phyloP scores from a whole-genome alignment of 2,329 filamentous ascomycete genomes.

The Coniosporium tulheliwenetii region DNA sequence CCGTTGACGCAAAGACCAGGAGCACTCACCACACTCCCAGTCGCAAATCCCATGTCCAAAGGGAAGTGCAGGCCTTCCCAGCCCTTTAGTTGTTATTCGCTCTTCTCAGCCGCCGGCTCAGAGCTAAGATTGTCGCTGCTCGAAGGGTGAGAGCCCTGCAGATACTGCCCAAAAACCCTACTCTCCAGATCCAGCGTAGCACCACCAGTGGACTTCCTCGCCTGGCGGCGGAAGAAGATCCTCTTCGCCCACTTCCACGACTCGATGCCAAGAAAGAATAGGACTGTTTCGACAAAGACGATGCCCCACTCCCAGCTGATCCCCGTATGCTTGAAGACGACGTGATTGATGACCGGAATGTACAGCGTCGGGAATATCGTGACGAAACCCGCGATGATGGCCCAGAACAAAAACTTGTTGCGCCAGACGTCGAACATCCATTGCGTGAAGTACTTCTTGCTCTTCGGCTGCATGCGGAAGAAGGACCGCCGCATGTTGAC shows the following conservation, averaged over 20 bases:
- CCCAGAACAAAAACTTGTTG: conserved; percentile 47
- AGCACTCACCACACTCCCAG: too few species aligned
- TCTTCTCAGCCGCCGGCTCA: too few species aligned
- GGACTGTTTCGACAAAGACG: conserved; percentile 41
- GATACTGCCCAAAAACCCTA: conserved; percentile 4
- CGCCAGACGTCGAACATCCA: conserved; percentile 51
- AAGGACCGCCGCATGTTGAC: conserved; percentile 56
- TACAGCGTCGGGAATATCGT: conserved; percentile 37
- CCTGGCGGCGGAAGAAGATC: conserved; percentile 27
- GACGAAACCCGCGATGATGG: conserved; percentile 26
- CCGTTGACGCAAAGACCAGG: too few species aligned
- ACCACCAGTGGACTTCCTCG: conserved; percentile 2
- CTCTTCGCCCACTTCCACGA: conserved; percentile 54
- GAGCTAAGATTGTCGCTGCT: not conserved
- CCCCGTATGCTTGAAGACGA: conserved; percentile 49
- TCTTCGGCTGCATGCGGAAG: conserved; percentile 56
- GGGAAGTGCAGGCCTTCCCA: too few species aligned
- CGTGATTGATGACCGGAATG: conserved; percentile 50
- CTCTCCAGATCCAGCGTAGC: conserved; percentile 5
- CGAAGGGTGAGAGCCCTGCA: not conserved
- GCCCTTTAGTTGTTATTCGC: too few species aligned
- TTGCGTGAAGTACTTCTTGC: conserved; percentile 44
- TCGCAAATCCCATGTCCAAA: too few species aligned
- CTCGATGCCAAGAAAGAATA: conserved; percentile 52
- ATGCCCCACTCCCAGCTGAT: conserved; percentile 58